Percentiles rank a stretch among this genome's conserved stretches.
phyloP scores from a whole-genome alignment of 352 stramenopile species.

The Aphanomyces astaci region DNA sequence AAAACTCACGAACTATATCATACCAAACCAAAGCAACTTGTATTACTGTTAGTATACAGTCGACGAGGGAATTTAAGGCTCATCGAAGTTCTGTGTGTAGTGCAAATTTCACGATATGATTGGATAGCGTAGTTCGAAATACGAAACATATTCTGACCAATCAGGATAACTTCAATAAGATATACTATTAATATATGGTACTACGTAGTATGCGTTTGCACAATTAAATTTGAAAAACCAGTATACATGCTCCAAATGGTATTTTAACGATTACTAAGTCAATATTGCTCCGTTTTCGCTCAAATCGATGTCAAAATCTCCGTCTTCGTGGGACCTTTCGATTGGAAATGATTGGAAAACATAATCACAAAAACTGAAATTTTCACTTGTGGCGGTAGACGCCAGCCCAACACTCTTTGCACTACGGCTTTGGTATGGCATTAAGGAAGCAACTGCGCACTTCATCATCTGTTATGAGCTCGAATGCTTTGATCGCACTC shows the following conservation, averaged over 20 bases:
- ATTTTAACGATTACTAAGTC: not conserved
- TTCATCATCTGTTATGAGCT: not conserved
- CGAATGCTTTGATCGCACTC: constrained; percentile 1
- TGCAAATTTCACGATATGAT: not conserved
- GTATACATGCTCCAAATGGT: not conserved
- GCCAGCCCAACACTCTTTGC: too few relatives aligned
- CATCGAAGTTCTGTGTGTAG: not conserved
- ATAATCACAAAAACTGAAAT: too few relatives aligned
- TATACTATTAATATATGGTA: too few relatives aligned
- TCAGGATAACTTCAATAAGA: not conserved
- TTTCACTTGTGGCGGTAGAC: too few relatives aligned
- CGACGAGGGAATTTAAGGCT: not conserved
- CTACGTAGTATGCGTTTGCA: not conserved
- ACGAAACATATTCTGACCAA: not conserved
- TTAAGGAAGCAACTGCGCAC: not conserved
- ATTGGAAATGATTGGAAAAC: too few relatives aligned
- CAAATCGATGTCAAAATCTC: not conserved
- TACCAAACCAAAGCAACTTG: too few relatives aligned
- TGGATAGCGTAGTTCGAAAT: not conserved
- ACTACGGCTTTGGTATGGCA: not conserved
- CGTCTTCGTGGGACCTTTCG: too few relatives aligned
- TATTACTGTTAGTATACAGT: too few relatives aligned
- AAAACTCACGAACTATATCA: too few relatives aligned
- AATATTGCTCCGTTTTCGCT: not conserved
- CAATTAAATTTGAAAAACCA: not conserved